phyloP scores from a whole-genome alignment of 2,329 filamentous ascomycete species.

The Ceratocystiopsis sp. region DNA sequence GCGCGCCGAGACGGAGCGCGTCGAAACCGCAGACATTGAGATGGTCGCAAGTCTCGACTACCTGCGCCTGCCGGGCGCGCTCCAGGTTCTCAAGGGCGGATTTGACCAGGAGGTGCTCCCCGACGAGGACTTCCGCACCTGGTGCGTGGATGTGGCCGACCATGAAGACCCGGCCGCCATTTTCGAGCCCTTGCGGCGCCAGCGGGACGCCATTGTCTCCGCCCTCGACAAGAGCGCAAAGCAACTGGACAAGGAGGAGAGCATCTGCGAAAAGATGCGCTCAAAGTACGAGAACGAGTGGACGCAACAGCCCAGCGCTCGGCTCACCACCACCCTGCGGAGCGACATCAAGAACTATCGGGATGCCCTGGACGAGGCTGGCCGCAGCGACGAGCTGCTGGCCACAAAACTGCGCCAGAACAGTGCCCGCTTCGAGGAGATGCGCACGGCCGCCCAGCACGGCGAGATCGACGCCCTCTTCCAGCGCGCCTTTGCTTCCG shows the following conservation, averaged over 20 bases:
- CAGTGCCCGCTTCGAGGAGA: conserved; percentile 82
- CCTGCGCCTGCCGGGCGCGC: conserved; percentile 68
- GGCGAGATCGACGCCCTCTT: conserved; percentile 82
- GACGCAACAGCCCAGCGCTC: conserved; percentile 90
- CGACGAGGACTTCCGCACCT: conserved; percentile 80
- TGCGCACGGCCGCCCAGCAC: conserved; percentile 73
- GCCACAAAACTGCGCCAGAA: conserved; percentile 72
- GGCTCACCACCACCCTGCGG: conserved; percentile 72
- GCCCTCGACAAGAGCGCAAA: conserved; percentile 68
- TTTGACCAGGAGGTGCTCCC: conserved; percentile 78
- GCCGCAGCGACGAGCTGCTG: conserved; percentile 69
- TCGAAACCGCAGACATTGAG: conserved; percentile 83
- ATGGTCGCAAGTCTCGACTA: conserved; percentile 95
- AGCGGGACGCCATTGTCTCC: conserved; percentile 58
- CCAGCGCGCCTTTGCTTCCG: conserved; percentile 69
- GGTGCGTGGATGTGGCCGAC: conserved; percentile 84
- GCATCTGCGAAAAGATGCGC: conserved; percentile 96
- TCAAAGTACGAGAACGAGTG: conserved; percentile 92
- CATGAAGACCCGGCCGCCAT: conserved; percentile 64
- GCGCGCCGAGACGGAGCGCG: conserved; percentile 81
- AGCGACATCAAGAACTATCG: conserved; percentile 78
- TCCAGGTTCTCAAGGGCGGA: conserved; percentile 84
- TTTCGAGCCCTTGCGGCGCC: conserved; percentile 61
- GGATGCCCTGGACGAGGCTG: conserved; percentile 77
- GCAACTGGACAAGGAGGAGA: conserved; percentile 91